phyloP scores from a whole-genome alignment of 495 filamentous ascomycete species.

The Aspergillus bertholletiae region DNA sequence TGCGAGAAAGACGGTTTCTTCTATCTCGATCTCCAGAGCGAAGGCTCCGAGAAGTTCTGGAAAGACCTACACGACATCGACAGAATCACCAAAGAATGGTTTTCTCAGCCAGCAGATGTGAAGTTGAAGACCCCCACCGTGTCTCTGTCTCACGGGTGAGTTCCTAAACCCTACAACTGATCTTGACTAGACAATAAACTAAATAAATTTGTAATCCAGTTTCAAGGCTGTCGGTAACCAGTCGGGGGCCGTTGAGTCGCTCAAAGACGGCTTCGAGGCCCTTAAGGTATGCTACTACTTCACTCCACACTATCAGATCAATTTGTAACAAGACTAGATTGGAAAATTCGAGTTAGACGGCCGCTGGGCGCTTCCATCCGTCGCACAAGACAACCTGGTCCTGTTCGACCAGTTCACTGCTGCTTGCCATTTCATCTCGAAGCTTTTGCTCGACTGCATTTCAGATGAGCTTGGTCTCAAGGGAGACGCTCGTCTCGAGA shows the following conservation, averaged over 20 bases:
- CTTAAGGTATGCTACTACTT: neutral
- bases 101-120: constrained; percentile 41
- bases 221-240: constrained; percentile 1
- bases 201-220: neutral
- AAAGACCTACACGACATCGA: constrained; percentile 12
- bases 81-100: constrained; percentile 46
- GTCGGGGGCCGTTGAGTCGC: neutral
- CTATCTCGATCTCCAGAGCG: constrained; percentile 49
- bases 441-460: constrained; percentile 4
- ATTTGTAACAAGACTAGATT: neutral
- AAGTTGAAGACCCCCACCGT: constrained; percentile 6
- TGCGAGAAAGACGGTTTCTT: constrained; percentile 53
- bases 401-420: constrained; percentile 4
- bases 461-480: constrained; percentile 1
- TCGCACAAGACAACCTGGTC: neutral
- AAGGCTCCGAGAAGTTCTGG: constrained; percentile 45
- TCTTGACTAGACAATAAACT: neutral
- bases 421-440: constrained; percentile 3
- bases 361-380: neutral
- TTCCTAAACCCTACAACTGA: neutral
- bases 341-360: neutral
- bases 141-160: neutral
- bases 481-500: neutral
- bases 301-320: neutral
- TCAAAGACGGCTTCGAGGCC: constrained; percentile 3